phyloP scores from a whole-genome alignment of 805 yeast genomes.

The Schwanniomyces occidentalis region DNA sequence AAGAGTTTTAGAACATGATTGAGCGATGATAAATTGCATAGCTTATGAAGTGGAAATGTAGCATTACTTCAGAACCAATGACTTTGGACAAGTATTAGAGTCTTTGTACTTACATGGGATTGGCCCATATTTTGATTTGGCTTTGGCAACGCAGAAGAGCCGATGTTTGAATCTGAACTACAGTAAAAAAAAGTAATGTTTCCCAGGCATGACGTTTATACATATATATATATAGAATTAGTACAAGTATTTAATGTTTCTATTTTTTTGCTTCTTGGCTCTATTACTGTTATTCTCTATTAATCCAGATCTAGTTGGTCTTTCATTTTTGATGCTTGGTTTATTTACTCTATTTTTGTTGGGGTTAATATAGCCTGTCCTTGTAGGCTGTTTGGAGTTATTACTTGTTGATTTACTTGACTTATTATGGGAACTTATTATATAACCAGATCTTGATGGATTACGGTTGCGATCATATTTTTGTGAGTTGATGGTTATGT shows the following conservation, averaged over 20 bases:
- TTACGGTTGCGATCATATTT: constrained; percentile 1
- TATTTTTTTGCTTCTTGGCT: constrained; percentile 12
- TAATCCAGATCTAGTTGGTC: constrained; percentile 24
- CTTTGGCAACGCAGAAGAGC: too few species aligned
- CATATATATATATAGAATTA: constrained; percentile 2
- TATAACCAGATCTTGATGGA: constrained; percentile 11
- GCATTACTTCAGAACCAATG: too few species aligned
- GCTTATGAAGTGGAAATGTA: too few species aligned
- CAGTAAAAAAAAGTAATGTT: too few species aligned
- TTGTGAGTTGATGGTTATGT: constrained; percentile 3
- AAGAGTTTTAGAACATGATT: too few species aligned
- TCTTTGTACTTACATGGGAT: too few species aligned
- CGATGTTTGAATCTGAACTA: too few species aligned
- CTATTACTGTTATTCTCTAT: constrained; percentile 16
- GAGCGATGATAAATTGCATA: too few species aligned
- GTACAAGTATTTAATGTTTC: constrained; percentile 12
- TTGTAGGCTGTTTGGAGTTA: constrained; percentile 13
- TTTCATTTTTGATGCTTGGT: constrained; percentile 9
- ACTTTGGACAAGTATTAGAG: too few species aligned
- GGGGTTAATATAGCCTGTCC: constrained; percentile 16
- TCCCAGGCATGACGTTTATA: too few species aligned
- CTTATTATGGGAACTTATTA: constrained; percentile 2
- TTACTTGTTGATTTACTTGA: neutral
- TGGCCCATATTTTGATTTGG: too few species aligned
- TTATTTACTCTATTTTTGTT: constrained; percentile 8